Percentiles rank a stretch among this genome's conserved stretches.
These are phyloP conservation scores for Fusarium sp. DNA, from an alignment of 2,329 filamentous ascomycete species.

Conservation along the genomic window DNA sequence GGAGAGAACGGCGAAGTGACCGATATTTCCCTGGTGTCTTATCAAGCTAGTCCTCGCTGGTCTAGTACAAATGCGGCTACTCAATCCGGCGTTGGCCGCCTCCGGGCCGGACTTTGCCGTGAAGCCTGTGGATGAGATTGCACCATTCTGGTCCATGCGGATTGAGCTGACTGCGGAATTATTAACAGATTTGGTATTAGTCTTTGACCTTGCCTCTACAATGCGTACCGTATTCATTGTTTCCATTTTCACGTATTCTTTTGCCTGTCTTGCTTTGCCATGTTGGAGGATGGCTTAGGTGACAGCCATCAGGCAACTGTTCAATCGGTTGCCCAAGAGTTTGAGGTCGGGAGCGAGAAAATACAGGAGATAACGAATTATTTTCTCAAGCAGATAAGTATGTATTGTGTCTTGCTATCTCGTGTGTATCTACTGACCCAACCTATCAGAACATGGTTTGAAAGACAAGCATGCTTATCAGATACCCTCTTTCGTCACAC, in stretches of 20 bases:
- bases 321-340: background rate
- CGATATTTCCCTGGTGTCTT: slow-evolving; percentile 11
- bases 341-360: background rate
- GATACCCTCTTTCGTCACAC: slow-evolving; percentile 15
- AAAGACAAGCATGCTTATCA: slow-evolving; percentile 19
- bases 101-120: slow-evolving; percentile 9
- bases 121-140: background rate
- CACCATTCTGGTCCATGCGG: background rate
- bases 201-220: background rate
- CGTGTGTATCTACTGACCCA: background rate
- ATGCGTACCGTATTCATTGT: background rate
- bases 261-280: background rate
- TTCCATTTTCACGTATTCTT: background rate
- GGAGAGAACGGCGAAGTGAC: slow-evolving; percentile 10
- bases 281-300: background rate
- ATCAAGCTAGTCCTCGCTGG: background rate
- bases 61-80: slow-evolving; percentile 3
- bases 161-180: background rate
- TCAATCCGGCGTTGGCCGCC: background rate
- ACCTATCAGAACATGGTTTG: slow-evolving; percentile 14
- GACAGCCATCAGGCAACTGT: background rate
- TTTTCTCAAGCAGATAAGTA: slow-evolving; percentile 7
- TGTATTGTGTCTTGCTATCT: background rate
- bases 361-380: background rate
- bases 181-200: slow-evolving; percentile 15